Conservation (phyloP, 2,329 filamentous ascomycete species). For the Cladosporium colombiae region DNA sequence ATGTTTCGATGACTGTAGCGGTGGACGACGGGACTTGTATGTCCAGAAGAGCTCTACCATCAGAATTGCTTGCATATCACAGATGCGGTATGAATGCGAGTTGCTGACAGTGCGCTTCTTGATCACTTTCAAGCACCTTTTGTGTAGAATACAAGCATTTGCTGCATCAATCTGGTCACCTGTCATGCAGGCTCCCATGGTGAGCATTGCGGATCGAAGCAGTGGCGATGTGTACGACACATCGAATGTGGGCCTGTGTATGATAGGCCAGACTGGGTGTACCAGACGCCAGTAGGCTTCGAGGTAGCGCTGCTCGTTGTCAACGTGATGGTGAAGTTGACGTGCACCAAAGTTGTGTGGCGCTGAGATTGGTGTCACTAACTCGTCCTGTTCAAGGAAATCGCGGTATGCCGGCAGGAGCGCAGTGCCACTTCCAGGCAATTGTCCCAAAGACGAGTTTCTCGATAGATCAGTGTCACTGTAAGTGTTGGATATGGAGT, state of each 20-base stretch:
- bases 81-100: slow-evolving; percentile 33
- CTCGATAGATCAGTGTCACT: neutral
- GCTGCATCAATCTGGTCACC: slow-evolving; percentile 37
- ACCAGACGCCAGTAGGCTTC: slow-evolving; percentile 48
- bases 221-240: slow-evolving; percentile 42
- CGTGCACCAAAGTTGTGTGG: slow-evolving; percentile 12
- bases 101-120: slow-evolving; percentile 29
- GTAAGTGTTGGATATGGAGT: neutral
- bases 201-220: slow-evolving; percentile 47
- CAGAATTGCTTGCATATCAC: slow-evolving; percentile 47
- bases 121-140: slow-evolving; percentile 45
- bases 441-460: neutral
- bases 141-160: slow-evolving; percentile 43
- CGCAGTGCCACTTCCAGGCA: neutral
- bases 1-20: slow-evolving; percentile 38
- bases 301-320: slow-evolving; percentile 42
- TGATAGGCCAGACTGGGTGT: slow-evolving; percentile 47
- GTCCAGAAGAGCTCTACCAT: slow-evolving; percentile 47
- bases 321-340: neutral
- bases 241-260: slow-evolving; percentile 45
- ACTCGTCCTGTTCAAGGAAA: slow-evolving; percentile 24
- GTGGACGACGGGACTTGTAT: slow-evolving; percentile 43
- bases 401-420: slow-evolving; percentile 24
- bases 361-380: slow-evolving; percentile 19
- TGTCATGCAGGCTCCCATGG: slow-evolving; percentile 46